Conservation (phyloP, 768 basidiomycete genomes). For the Phlegmacium glaucopus region DNA sequence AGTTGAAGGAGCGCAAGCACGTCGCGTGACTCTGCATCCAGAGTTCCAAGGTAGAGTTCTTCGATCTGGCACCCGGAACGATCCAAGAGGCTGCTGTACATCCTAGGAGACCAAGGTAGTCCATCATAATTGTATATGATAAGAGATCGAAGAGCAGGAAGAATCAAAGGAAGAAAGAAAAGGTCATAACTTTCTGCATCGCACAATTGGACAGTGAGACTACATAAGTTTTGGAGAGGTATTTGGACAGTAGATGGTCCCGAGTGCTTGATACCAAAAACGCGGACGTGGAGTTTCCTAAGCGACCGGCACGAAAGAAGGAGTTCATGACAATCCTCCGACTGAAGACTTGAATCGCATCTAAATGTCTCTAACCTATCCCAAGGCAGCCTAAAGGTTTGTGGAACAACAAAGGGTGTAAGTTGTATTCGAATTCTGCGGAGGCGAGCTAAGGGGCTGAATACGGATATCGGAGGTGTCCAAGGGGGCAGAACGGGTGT, state of each 20-base stretch:
- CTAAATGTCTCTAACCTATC: constrained; percentile 12
- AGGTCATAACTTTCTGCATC: constrained; percentile 9
- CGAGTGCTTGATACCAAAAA: constrained; percentile 12
- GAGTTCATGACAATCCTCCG: constrained; percentile 8
- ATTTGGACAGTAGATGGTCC: constrained; percentile 6
- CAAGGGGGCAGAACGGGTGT: constrained; percentile 4
- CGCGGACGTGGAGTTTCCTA: constrained; percentile 8
- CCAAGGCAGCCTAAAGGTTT: constrained; percentile 13
- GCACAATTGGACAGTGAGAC: constrained; percentile 7
- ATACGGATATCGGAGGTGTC: constrained; percentile 12
- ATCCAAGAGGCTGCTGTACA: constrained; percentile 10
- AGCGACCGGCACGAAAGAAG: constrained; percentile 10
- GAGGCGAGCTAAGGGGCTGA: constrained; percentile 8
- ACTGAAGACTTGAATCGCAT: constrained; percentile 11
- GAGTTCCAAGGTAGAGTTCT: constrained; percentile 10
- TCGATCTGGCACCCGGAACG: constrained; percentile 10
- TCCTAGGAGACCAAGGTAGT: constrained; percentile 11
- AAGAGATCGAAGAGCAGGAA: constrained; percentile 10
- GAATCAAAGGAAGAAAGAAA: constrained; percentile 12
- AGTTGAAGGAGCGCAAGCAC: constrained; percentile 2
- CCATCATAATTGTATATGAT: constrained; percentile 11
- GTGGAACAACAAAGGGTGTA: constrained; percentile 12
- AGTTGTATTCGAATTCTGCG: constrained; percentile 12
- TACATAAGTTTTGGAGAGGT: constrained; percentile 6
- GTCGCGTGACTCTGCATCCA: constrained; percentile 7